Evolutionary conservation across 768 basidiomycete species (phyloP), one percentile per base, ranked within the genome.

Genomic region (Macrolepiota fuliginosa): DNA sequence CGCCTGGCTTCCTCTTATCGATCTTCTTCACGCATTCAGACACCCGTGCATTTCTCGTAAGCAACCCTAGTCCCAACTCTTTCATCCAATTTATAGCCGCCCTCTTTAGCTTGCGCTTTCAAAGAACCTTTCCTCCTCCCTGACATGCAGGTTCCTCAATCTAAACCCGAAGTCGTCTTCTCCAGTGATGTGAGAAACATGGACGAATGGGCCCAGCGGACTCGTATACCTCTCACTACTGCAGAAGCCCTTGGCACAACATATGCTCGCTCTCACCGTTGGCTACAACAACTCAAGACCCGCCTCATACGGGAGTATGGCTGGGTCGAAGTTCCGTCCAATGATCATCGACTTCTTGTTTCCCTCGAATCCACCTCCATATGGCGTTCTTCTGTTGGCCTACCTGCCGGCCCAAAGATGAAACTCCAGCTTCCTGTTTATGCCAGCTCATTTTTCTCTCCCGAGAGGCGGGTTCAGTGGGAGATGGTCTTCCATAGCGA

Each of bases 401-500:
- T 92, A 49, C 91, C 91, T 6, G 88, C 89, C 46, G 88, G 89
- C 58, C 91, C 91, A 61, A 81, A 85, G 68, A 77, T 90, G 67
- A 86, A 81, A 50, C 77, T 92, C 6, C 87, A 90, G 69, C 81
- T 93, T 37, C 91, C 91, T 7, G 79, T 86, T 61, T 86, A 92
- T 64, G 91, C 91, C 40, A 88, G 87, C 42, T 91, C 91, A 25
- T 93, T 94, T 75, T 94, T 93, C 77, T 89, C 88, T 53, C 90
- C 90, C 11, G 90, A 93, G 71, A 79, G 91, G 66, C 85, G 90
- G 62, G 83, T 92, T 50, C 91, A 92, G 71, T 94, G 92, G 91
- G 85, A 92, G 72, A 92, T 92, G 91, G 90, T 92, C 67, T 94
- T 94, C 70, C 91, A 89, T 71, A 85, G 83, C 68, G 88, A 89